Percentiles rank a stretch among this genome's conserved stretches.
phyloP scores from a whole-genome alignment of 495 filamentous ascomycete genomes.

The Penicillium pulvis region DNA sequence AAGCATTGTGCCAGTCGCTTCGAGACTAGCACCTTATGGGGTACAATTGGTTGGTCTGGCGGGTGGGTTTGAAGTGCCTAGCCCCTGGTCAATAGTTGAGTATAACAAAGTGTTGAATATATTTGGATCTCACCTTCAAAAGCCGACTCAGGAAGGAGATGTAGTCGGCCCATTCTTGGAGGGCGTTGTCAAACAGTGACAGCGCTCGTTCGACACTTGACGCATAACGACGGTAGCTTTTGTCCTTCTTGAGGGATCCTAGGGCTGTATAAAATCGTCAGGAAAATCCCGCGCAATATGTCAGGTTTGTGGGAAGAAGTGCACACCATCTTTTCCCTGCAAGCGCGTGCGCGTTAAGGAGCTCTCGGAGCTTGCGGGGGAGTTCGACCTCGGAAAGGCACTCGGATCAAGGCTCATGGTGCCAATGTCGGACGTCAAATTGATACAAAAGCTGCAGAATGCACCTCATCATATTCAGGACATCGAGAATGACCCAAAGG shows the following conservation, averaged over 20 bases:
- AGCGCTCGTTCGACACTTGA: conserved; percentile 84
- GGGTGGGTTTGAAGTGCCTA: conserved; percentile 90
- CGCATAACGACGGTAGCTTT: conserved; percentile 88
- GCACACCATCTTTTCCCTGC: conserved; percentile 54
- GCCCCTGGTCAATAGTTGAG: conserved; percentile 22
- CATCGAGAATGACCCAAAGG: conserved; percentile 24
- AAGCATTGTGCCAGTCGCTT: conserved; percentile 94
- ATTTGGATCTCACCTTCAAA: conserved; percentile 66
- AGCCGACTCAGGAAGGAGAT: conserved; percentile 94
- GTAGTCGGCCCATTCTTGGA: conserved; percentile 99
- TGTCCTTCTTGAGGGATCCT: conserved; percentile 81
- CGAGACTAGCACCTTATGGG: conserved; percentile 80
- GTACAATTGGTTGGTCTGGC: conserved; percentile 67
- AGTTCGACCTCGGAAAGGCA: conserved; percentile 65
- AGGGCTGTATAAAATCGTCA: conserved; percentile 8
- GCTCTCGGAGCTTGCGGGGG: conserved; percentile 76
- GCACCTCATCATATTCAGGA: conserved; percentile 44
- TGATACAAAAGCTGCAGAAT: conserved; percentile 21
- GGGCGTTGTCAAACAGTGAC: conserved; percentile 84
- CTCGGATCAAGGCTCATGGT: conserved; percentile 73
- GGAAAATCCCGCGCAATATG: neutral
- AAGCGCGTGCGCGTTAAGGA: conserved; percentile 65
- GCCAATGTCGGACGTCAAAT: conserved; percentile 35
- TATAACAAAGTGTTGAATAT: neutral
- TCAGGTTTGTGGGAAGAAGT: neutral